Base-by-base conservation (phyloP, 208 protist species). In the Trypanosoma caninum region DNA sequence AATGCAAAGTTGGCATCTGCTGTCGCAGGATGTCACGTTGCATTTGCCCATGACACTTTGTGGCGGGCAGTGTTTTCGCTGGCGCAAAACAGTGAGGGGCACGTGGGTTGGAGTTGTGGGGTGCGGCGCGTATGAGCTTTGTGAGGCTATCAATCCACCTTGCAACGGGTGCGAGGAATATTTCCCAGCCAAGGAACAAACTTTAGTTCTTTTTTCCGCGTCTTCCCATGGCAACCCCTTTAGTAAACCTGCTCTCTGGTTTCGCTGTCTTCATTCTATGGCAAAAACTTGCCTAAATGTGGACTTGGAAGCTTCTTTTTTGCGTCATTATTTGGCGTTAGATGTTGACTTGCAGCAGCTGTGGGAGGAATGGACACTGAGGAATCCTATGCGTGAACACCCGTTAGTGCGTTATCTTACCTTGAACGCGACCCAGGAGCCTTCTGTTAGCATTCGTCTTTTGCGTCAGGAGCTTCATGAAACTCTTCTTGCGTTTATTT, bases 41-140 rank as follows among this genome's bases (percentile, higher is more conserved):
- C 52, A 84, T 59, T 52, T 92, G 35, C 65, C 47, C 16, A 75
- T 74, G 69, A 87, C 81, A 0, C 65, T 92, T 20, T 78, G 74
- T 53, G 80, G 82, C 20, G 85, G 85, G 0, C 85, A 92, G 58
- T 92, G 85, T 63, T 92, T 92, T 38, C 85, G 80, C 38, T 92
- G 85, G 82, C 54, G 71, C 18, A 66, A 20, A 10, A 87, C 80
- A 10, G 57, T 60, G 14, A 50, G 76, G 10, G 40, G 51, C 40
- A 85, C 76, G 0, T 92, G 69, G 56, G 61, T 89, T 14, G 85
- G 85, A 16, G 68, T 73, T 22, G 52, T 92, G 1, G 35, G 61
- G 14, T 42, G 70, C 20, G 38, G 42, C 14, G 82, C 72, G 6
- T 87, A 76, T 45, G 85, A 92, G 41, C 59, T 92, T 10, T 74